A percentile compares a stretch with the other conserved stretches of the same genome.
phyloP scores from a whole-genome alignment of 371 early-diverging fungal genomes.

The Rhizopus stolonifer region DNA sequence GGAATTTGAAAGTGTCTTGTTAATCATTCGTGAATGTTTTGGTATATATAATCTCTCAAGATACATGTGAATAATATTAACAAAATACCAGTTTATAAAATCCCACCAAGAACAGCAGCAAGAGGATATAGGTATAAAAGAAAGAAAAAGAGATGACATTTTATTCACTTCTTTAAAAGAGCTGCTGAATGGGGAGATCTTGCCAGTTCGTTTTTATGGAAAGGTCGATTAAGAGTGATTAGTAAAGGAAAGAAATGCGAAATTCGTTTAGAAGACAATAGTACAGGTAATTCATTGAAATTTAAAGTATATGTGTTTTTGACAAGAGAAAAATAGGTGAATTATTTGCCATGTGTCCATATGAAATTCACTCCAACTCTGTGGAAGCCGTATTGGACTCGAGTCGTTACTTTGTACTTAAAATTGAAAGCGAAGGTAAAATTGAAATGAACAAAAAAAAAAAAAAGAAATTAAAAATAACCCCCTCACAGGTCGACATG shows the following conservation, averaged over 20 bases:
- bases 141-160: too few relatives aligned
- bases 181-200: conserved; percentile 89
- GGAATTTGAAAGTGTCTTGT: conserved; percentile 78
- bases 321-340: conserved; percentile 58
- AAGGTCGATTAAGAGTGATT: conserved; percentile 78
- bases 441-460: not conserved
- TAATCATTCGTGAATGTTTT: conserved; percentile 80
- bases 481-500: conserved; percentile 62
- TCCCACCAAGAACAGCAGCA: conserved; percentile 77
- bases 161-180: conserved; percentile 29
- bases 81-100: conserved; percentile 60
- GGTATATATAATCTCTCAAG: conserved; percentile 42
- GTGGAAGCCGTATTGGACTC: conserved; percentile 91
- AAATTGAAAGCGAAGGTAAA: conserved; percentile 74
- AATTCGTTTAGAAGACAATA: conserved; percentile 81
- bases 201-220: conserved; percentile 72
- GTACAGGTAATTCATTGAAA: conserved; percentile 44
- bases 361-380: conserved; percentile 67
- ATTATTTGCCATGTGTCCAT: conserved; percentile 83
- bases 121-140: conserved; percentile 79
- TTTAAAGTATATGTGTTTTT: not conserved
- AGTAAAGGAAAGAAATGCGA: conserved; percentile 67
- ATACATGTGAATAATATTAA: too few relatives aligned
- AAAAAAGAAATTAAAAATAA: not conserved
- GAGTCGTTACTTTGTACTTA: conserved; percentile 90